Evolutionary conservation across 176 grass and related monocot species (phyloP), one percentile per base, ranked within the genome.

Genomic region (Saccharum spontaneum): DNA sequence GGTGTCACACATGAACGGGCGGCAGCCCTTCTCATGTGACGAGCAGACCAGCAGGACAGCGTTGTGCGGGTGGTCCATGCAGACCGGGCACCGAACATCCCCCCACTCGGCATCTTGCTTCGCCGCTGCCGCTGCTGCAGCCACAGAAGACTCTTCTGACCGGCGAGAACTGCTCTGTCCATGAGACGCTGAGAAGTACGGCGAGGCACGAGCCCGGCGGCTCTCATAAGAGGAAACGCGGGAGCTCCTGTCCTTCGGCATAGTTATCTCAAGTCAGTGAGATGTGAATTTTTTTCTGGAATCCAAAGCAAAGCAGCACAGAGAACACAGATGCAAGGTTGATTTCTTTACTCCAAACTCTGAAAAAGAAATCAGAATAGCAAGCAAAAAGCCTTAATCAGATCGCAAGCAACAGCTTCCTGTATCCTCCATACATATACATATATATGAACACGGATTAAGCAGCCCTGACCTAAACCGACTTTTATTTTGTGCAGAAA

Each of bases 41-140:
- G 95, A 95, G 64, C 95, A 98, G 23, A 90, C 48, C 0, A 98
- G 95, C 41, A 98, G 74, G 43, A 98, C 89, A 2, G 95, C 89
- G 6, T 95, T 95, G 89, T 98, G 95, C 3, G 95, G 95, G 54
- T 98, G 92, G 36, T 98, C 95, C 95, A 98, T 95, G 83, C 95
- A 98, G 39, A 98, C 95, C 28, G 89, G 87, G 82, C 92, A 98
- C 22, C 79, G 82, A 11, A 91, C 89, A 20, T 95, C 90, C 54
- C 93, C 92, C 95, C 95, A 98, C 71, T 93, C 85, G 4, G 87
- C 46, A 33, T 72, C 38, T 60, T 91, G 79, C 71, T 88, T 94
- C 13, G 82, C 75, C 1, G 68, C 77, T 1, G 73, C 79, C 0
- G 14, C 78, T 3, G 73, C 79, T 0, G 71, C 70, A 0, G 52